These are phyloP conservation scores for Leucaena leucocephala DNA, from an alignment of 306 rosid genomes.

Conservation along the genomic window DNA sequence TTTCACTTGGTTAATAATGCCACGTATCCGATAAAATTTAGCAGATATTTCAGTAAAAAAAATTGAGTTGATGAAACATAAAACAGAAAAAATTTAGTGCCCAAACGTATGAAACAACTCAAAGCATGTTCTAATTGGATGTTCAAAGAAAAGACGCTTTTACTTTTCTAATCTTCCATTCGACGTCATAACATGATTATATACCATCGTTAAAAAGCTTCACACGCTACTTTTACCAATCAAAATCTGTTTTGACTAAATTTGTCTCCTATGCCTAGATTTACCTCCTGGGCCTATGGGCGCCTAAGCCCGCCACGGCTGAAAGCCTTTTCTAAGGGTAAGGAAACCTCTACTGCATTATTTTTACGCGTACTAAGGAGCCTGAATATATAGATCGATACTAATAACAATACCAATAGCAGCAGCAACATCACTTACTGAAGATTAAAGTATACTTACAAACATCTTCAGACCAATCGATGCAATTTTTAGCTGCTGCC, in stretches of 20 bases:
- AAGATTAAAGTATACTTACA: constrained; percentile 66
- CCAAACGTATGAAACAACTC: constrained; percentile 12
- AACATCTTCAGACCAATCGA: constrained; percentile 95
- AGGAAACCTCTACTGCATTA: neutral
- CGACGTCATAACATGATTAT: neutral
- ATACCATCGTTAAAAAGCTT: neutral
- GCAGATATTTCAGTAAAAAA: neutral
- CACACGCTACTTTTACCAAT: constrained; percentile 6
- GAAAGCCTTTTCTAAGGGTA: neutral
- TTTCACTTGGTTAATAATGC: constrained; percentile 5
- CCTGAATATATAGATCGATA: constrained; percentile 31
- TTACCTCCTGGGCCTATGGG: neutral
- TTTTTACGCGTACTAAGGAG: neutral
- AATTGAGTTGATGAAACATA: constrained; percentile 12
- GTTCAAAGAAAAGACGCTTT: neutral
- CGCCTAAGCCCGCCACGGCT: neutral
- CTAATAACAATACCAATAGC: constrained; percentile 7
- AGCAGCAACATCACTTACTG: constrained; percentile 5
- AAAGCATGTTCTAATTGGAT: neutral
- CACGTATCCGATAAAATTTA: constrained; percentile 11
- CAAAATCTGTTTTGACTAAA: constrained; percentile 10
- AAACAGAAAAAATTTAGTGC: neutral
- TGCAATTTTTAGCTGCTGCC: constrained; percentile 93
- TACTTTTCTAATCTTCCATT: neutral
- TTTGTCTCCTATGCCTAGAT: constrained; percentile 24